Conservation (phyloP, 257 asterid species). For the Buddleja alternifolia region DNA sequence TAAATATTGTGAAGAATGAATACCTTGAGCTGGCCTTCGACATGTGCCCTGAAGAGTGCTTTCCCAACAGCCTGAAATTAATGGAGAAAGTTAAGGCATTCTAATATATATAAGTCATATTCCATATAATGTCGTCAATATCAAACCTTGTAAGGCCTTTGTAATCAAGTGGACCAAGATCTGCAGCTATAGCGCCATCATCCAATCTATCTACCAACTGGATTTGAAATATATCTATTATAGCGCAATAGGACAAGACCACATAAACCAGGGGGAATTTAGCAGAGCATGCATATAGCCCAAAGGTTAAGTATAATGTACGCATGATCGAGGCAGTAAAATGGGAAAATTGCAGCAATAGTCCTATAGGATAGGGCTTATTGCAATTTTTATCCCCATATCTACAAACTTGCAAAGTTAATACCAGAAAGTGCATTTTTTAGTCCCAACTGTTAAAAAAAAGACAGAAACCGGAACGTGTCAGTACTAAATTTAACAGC, state of each 20-base stretch:
- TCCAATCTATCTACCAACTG: conserved; percentile 94
- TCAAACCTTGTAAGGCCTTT: conserved; percentile 84
- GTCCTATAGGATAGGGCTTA: no score
- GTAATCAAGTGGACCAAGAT: conserved; percentile 78
- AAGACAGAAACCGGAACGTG: no score
- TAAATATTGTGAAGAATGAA: conserved; percentile 24
- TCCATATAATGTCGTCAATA: conserved; percentile 30
- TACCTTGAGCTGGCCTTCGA: conserved; percentile 95
- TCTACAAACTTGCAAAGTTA: no score
- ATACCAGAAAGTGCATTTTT: no score
- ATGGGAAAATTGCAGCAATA: no score
- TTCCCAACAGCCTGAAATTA: conserved; percentile 84
- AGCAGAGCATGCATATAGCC: conserved; percentile 7
- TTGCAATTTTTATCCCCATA: no score
- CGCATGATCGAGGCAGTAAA: not conserved
- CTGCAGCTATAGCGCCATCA: conserved; percentile 68
- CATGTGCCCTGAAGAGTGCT: conserved; percentile 95
- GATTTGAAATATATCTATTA: conserved; percentile 21
- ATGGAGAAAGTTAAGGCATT: conserved; percentile 34
- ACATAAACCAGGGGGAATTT: conserved; percentile 1
- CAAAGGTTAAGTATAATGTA: conserved; percentile 11
- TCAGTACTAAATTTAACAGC: no score
- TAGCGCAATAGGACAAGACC: not conserved
- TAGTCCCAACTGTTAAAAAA: no score
- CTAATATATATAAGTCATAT: conserved; percentile 25